Conservation (phyloP, 2,329 filamentous ascomycete species). For the Sporothrix curviconia region DNA sequence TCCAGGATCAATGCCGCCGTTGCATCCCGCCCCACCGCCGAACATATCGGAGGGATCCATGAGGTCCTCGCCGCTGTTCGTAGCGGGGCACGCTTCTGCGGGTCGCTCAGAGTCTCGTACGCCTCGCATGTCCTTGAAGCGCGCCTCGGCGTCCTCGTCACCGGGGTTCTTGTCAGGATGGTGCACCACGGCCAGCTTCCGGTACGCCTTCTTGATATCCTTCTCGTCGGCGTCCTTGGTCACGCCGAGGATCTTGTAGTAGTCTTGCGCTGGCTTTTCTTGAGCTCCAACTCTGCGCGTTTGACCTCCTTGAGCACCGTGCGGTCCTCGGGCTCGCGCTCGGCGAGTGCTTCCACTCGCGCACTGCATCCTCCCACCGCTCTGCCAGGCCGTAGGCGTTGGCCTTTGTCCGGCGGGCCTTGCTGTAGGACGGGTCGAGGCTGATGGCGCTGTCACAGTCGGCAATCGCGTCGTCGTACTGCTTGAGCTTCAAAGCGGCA, state of each 20-base stretch:
- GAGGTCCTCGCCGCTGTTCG: slow-evolving; percentile 86
- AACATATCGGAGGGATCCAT: slow-evolving; percentile 86
- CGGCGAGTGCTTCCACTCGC: slow-evolving; percentile 82
- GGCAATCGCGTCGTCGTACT: slow-evolving; percentile 70
- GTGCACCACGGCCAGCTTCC: slow-evolving; percentile 86
- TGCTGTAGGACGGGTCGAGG: slow-evolving; percentile 77
- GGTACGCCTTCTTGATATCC: slow-evolving; percentile 94
- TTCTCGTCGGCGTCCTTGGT: slow-evolving; percentile 76
- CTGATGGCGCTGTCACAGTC: slow-evolving; percentile 81
- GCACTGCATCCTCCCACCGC: slow-evolving; percentile 85
- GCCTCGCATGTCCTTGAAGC: slow-evolving; percentile 99
- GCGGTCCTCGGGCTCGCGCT: slow-evolving; percentile 75
- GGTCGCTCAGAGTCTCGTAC: slow-evolving; percentile 89
- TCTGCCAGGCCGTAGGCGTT: slow-evolving; percentile 81
- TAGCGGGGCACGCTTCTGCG: slow-evolving; percentile 89
- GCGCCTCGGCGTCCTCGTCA: slow-evolving; percentile 73
- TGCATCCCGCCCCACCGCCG: slow-evolving; percentile 59
- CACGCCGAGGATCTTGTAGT: slow-evolving; percentile 93
- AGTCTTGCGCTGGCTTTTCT: slow-evolving; percentile 98
- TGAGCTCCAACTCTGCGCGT: slow-evolving; percentile 86
- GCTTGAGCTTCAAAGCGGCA: slow-evolving; percentile 77
- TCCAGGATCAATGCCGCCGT: slow-evolving; percentile 66
- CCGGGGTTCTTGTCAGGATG: slow-evolving; percentile 97
- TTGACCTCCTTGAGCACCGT: slow-evolving; percentile 77
- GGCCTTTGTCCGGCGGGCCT: slow-evolving; percentile 89